Conservation (phyloP, 2,329 filamentous ascomycete genomes). For the Alternaria triticina region DNA sequence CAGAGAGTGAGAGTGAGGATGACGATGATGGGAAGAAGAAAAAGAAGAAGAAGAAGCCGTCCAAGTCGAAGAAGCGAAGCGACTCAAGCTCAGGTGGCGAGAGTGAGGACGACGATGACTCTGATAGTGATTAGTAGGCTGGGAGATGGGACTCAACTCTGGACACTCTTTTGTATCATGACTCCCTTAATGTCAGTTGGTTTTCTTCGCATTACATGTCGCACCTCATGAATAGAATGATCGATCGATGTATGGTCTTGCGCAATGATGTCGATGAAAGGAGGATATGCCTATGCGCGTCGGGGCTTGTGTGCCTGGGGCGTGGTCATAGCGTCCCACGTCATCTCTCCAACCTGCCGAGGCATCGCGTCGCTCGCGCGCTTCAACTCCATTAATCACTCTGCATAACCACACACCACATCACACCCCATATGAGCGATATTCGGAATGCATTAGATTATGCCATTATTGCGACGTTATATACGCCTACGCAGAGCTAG, state of each 20-base stretch:
- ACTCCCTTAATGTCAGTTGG: too few species aligned
- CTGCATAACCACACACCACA: background rate
- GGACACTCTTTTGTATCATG: too few species aligned
- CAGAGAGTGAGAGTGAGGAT: too few species aligned
- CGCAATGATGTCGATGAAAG: background rate
- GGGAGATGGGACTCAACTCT: background rate
- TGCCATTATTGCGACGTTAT: constrained; percentile 2
- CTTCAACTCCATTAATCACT: background rate
- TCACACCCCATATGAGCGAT: background rate
- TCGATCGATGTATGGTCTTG: too few species aligned
- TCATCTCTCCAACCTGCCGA: background rate
- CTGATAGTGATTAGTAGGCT: background rate
- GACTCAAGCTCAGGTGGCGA: background rate
- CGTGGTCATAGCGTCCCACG: background rate
- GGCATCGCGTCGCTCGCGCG: background rate
- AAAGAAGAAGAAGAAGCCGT: background rate
- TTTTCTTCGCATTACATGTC: too few species aligned
- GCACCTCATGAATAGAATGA: too few species aligned
- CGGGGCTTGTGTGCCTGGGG: background rate
- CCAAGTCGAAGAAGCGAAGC: background rate
- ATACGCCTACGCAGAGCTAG: constrained; percentile 19
- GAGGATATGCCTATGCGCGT: background rate
- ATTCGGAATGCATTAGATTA: constrained; percentile 14
- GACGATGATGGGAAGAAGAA: too few species aligned
- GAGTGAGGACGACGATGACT: background rate